Evolutionary conservation across 805 yeast genomes (phyloP), one percentile per base, ranked within the genome.

Genomic region (Ogataea haglerorum): DNA sequence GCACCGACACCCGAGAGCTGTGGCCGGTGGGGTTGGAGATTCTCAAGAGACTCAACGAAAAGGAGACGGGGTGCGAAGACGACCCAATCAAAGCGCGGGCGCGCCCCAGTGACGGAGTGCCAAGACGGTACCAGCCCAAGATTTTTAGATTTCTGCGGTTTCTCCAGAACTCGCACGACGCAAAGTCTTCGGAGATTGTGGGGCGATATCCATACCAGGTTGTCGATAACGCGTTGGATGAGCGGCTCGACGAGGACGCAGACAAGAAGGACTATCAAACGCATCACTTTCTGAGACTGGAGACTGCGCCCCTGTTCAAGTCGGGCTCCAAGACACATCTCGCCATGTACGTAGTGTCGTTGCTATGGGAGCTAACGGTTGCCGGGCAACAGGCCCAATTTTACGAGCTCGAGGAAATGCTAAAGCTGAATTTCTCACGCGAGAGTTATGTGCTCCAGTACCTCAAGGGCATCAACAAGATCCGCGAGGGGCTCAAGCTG

Each of bases 11-110:
- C 5, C 63, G 78, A 39, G 60, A 72, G 3, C 53, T 82, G 9
- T 84, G 90, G 90, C 75, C 83, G 0, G 26, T 81, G 1, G 89
- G 85, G 0, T 57, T 78, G 5, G 81, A 77, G 44, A 75, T 82
- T 5, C 53, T 82, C 16, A 52, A 54, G 23, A 40, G 54, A 17
- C 33, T 59, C 33, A 58, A 55, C 40, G 54, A 52, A 31, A 30
- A 46, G 6, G 58, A 58, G 34, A 17, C 16, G 5, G 33, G 34
- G 15, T 23, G 14, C 19, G 23, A 27, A 19, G 10, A 13, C 10
- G 42, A 34, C 14, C 38, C 42, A n/a, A 8, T 23, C 5, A 35
- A 23, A n/a, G 42, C 37, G 10, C 34, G 42, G 18, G 14, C 5
- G 18, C 30, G 38, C 12, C 23, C 13, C 8, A 13, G 34, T 10